Evolutionary conservation across 208 protist species (phyloP).

Genomic region (Trichomonas tenax): DNA sequence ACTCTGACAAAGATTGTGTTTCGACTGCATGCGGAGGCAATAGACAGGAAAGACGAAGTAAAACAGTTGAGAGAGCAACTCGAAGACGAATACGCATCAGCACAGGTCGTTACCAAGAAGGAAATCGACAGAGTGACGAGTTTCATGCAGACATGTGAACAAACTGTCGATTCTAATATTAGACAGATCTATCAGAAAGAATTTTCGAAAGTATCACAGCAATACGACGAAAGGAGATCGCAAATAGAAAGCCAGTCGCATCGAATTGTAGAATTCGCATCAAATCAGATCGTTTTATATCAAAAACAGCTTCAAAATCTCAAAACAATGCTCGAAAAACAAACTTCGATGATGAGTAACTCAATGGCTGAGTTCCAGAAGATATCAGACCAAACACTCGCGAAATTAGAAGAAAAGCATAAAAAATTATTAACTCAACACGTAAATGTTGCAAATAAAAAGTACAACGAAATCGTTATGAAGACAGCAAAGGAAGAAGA

Average conservation of each 20-base stretch:
- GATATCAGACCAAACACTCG: not conserved
- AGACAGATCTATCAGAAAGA: not conserved
- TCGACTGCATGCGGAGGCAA: not conserved
- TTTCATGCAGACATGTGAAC: not conserved
- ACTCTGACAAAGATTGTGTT: not conserved
- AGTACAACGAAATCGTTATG: not conserved
- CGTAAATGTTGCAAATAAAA: not conserved
- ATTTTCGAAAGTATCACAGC: not conserved
- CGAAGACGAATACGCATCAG: not conserved
- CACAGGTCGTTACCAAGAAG: not conserved
- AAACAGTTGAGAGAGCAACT: not conserved
- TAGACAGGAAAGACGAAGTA: not conserved
- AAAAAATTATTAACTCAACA: not conserved
- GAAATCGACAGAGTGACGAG: not conserved
- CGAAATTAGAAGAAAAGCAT: not conserved
- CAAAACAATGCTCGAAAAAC: not conserved
- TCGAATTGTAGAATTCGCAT: not conserved
- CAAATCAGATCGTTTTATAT: not conserved
- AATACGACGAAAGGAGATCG: not conserved
- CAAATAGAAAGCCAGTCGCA: not conserved
- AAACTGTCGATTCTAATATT: not conserved
- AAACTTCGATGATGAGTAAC: not conserved
- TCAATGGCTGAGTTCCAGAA: not conserved
- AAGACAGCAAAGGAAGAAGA: not conserved
- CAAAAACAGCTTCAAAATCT: not conserved